Percentiles rank a stretch among this genome's conserved stretches.
Evolutionary conservation across 2,329 filamentous ascomycete genomes (phyloP).

Genomic region (Aspergillus novofumigatus): DNA sequence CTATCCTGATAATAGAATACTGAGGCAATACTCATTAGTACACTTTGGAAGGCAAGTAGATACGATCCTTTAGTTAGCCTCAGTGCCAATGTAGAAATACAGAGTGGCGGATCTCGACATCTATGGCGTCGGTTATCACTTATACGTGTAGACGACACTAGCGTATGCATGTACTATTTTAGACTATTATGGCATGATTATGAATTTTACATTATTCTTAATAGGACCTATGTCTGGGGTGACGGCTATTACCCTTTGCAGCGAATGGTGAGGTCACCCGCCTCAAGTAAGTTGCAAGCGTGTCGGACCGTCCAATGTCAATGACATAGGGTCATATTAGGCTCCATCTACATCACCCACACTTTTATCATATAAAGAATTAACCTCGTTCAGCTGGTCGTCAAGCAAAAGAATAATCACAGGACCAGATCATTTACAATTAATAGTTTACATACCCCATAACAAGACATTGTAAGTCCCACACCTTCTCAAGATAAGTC

Average conservation of each 20-base stretch:
- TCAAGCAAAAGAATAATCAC: background rate
- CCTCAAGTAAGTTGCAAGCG: background rate
- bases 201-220: too few species aligned
- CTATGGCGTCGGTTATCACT: too few species aligned
- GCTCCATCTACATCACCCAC: background rate
- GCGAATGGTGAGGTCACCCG: background rate
- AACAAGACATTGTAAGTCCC: background rate
- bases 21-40: too few species aligned
- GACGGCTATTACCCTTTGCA: background rate
- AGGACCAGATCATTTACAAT: background rate
- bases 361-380: background rate
- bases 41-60: too few species aligned
- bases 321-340: background rate
- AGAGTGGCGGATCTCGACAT: background rate
- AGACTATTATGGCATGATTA: too few species aligned
- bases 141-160: too few species aligned
- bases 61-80: background rate
- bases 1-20: too few species aligned
- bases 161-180: too few species aligned
- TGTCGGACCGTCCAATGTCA: background rate
- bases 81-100: background rate
- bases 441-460: background rate
- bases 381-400: background rate
- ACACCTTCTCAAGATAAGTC: background rate
- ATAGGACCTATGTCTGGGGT: too few species aligned